phyloP scores from a whole-genome alignment of 805 yeast species.

The Saccharomycopsis microspora region DNA sequence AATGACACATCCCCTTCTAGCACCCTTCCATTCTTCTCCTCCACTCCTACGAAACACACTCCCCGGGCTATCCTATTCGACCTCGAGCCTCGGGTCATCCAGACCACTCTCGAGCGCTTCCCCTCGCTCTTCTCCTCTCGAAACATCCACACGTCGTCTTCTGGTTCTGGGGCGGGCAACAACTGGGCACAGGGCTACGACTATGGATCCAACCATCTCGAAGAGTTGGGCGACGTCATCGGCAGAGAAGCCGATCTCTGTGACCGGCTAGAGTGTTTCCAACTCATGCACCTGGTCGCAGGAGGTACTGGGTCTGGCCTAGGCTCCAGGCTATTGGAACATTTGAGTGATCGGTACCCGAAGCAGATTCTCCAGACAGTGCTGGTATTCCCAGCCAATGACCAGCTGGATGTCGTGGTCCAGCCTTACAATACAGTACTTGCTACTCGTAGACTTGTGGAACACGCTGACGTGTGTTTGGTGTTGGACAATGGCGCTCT shows the following conservation, averaged over 20 bases:
- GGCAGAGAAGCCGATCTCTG: conserved; percentile 87
- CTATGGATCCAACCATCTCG: conserved; percentile 58
- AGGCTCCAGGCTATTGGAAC: conserved; percentile 74
- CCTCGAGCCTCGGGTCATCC: conserved; percentile 81
- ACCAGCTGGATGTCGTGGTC: conserved; percentile 89
- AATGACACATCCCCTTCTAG: conserved; percentile 8
- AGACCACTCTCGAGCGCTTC: conserved; percentile 41
- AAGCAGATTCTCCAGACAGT: conserved; percentile 79
- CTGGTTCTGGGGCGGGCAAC: conserved; percentile 91
- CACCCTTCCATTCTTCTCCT: conserved; percentile 53
- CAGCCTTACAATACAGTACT: conserved; percentile 90
- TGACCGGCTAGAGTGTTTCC: conserved; percentile 84
- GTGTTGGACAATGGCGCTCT: conserved; percentile 88
- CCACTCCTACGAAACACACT: conserved; percentile 67
- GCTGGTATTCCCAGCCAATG: conserved; percentile 73
- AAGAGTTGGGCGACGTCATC: conserved; percentile 68
- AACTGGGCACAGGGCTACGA: conserved; percentile 90
- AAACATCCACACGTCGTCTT: conserved; percentile 65
- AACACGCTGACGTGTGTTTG: conserved; percentile 76
- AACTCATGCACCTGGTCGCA: conserved; percentile 86
- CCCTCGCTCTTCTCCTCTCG: conserved; percentile 72
- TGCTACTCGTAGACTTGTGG: conserved; percentile 71
- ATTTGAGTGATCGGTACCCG: conserved; percentile 67
- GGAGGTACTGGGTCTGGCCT: conserved; percentile 99
- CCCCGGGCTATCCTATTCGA: conserved; percentile 84